phyloP scores from a whole-genome alignment of 2,329 filamentous ascomycete species.

The Ambrosiella xylebori region DNA sequence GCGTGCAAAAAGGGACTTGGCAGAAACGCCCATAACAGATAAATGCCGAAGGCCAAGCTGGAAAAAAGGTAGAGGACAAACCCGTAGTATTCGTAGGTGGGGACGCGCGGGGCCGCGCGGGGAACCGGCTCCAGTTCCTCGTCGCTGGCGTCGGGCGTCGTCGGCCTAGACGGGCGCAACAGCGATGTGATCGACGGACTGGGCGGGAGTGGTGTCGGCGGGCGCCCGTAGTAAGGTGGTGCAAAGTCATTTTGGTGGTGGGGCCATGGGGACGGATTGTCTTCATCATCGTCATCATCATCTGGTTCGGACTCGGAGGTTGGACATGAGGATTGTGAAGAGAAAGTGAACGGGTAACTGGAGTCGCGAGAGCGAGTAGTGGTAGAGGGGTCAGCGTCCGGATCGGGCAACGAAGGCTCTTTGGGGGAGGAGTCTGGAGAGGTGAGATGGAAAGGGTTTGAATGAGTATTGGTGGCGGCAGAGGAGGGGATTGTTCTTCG shows the following conservation, averaged over 20 bases:
- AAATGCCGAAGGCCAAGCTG: conserved; percentile 59
- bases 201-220: conserved; percentile 84
- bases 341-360: neutral
- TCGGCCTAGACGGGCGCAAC: conserved; percentile 76
- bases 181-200: conserved; percentile 87
- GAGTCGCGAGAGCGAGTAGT: neutral
- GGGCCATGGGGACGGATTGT: conserved; percentile 25
- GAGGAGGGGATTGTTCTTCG: neutral
- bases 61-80: conserved; percentile 92
- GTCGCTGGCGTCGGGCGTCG: conserved; percentile 81
- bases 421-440: neutral
- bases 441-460: conserved; percentile 1
- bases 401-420: neutral
- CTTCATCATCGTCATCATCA: conserved; percentile 13
- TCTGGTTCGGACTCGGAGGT: too few species aligned
- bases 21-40: conserved; percentile 70
- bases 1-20: conserved; percentile 83
- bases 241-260: conserved; percentile 40
- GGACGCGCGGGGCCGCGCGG: conserved; percentile 75
- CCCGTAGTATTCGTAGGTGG: conserved; percentile 99
- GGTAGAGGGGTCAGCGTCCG: neutral
- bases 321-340: neutral
- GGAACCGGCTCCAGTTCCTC: conserved; percentile 66
- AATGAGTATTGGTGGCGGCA: neutral
- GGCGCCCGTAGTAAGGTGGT: conserved; percentile 91